Percentiles rank a stretch among this genome's conserved stretches.
Evolutionary conservation across 108 stramenopile species (phyloP).

Genomic region (Heterococcus sp.): DNA sequence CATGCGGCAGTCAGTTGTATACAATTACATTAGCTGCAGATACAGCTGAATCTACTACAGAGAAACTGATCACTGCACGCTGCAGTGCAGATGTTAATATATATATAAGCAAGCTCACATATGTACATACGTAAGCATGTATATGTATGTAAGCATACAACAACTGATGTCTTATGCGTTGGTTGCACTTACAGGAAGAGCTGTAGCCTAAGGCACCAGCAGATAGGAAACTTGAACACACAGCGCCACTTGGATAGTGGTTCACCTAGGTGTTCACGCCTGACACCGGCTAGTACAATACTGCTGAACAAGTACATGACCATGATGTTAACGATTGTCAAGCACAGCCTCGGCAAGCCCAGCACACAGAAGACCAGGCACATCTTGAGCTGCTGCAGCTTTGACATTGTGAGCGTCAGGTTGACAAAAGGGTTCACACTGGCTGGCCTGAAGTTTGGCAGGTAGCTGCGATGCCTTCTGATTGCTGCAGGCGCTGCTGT

Average conservation of each 20-base stretch:
- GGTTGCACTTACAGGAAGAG: too few species aligned
- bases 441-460: neutral
- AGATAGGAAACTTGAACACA: conserved; percentile 35
- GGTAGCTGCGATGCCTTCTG: neutral
- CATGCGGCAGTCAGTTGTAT: too few species aligned
- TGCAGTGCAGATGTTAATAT: too few species aligned
- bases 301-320: conserved; percentile 24
- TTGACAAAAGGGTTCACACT: conserved; percentile 52
- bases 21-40: too few species aligned
- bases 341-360: conserved; percentile 6
- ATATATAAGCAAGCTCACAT: too few species aligned
- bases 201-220: conserved; percentile 38
- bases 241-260: neutral
- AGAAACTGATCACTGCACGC: too few species aligned
- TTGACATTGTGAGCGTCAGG: conserved; percentile 34
- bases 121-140: too few species aligned
- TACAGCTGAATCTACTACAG: too few species aligned
- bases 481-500: neutral
- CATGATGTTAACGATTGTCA: conserved; percentile 27
- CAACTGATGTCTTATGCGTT: too few species aligned
- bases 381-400: conserved; percentile 46
- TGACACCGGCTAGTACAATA: conserved; percentile 23
- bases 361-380: conserved; percentile 19
- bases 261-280: neutral
- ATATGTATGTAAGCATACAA: too few species aligned